Evolutionary conservation across 2,329 filamentous ascomycete species (phyloP).

Genomic region (Fusarium napiforme): DNA sequence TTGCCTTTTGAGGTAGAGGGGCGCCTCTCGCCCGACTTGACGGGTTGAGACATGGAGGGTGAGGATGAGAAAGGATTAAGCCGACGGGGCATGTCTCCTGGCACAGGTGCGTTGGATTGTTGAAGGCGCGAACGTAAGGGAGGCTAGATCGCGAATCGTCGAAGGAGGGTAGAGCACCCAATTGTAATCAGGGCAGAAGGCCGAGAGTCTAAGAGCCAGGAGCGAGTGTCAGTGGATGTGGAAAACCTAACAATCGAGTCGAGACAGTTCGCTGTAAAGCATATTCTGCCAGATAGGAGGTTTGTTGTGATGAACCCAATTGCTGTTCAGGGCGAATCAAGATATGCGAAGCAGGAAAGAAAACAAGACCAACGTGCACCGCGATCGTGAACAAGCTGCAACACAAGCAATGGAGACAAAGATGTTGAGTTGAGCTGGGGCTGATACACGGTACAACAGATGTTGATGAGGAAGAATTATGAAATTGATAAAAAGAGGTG

Average conservation of each 20-base stretch:
- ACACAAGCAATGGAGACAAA: slow-evolving; percentile 22
- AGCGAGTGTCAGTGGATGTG: slow-evolving; percentile 25
- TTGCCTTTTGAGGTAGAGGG: slow-evolving; percentile 75
- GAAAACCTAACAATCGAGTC: slow-evolving; percentile 17
- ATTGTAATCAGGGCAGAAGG: background rate
- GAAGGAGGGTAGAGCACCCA: slow-evolving; percentile 10
- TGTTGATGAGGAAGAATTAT: slow-evolving; percentile 34
- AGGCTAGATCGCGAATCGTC: slow-evolving; percentile 11
- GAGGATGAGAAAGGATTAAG: slow-evolving; percentile 67
- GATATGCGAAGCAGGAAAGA: background rate
- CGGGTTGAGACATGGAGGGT: slow-evolving; percentile 58
- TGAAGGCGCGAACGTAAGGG: slow-evolving; percentile 14
- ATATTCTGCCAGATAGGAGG: slow-evolving; percentile 28
- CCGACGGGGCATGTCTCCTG: slow-evolving; percentile 67
- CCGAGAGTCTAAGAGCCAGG: slow-evolving; percentile 14
- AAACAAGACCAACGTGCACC: slow-evolving; percentile 18
- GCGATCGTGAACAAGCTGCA: slow-evolving; percentile 12
- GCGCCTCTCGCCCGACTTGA: slow-evolving; percentile 66
- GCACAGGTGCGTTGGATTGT: slow-evolving; percentile 26
- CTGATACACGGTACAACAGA: slow-evolving; percentile 23
- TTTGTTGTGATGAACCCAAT: slow-evolving; percentile 2
- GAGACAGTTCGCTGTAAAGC: slow-evolving; percentile 21
- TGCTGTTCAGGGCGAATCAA: slow-evolving; percentile 8
- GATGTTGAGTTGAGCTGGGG: slow-evolving; percentile 22
- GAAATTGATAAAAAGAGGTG: slow-evolving; percentile 28